A percentile compares a stretch with the other conserved stretches of the same genome.
Evolutionary conservation across 2,329 filamentous ascomycete genomes (phyloP).

Genomic region (Fusarium falciforme): DNA sequence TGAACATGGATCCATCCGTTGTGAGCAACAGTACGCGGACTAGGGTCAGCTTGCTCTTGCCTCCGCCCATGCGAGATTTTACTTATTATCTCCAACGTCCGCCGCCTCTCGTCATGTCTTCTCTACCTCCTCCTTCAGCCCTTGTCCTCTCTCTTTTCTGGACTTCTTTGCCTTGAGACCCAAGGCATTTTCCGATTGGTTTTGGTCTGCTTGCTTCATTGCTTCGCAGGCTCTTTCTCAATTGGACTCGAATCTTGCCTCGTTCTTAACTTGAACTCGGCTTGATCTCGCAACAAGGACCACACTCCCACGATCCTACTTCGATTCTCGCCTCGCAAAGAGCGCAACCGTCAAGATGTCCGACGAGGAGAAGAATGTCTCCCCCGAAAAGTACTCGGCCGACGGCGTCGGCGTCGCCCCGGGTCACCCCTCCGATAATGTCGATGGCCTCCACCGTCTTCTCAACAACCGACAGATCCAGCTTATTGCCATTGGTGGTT

Average conservation of each 20-base stretch:
- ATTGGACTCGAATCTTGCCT: slow-evolving; percentile 28
- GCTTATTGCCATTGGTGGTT: slow-evolving; percentile 68
- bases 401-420: slow-evolving; percentile 42
- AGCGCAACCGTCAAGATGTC: slow-evolving; percentile 36
- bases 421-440: slow-evolving; percentile 46
- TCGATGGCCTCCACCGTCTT: slow-evolving; percentile 57
- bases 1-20: background rate
- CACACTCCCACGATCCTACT: background rate
- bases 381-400: slow-evolving; percentile 29
- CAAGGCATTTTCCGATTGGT: slow-evolving; percentile 20
- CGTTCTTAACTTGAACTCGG: slow-evolving; percentile 8
- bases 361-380: slow-evolving; percentile 43
- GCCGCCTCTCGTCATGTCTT: slow-evolving; percentile 1
- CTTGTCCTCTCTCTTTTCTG: slow-evolving; percentile 8
- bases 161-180: slow-evolving; percentile 5
- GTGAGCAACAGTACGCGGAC: slow-evolving; percentile 13
- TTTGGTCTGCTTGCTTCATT: slow-evolving; percentile 39
- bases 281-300: slow-evolving; percentile 5
- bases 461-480: slow-evolving; percentile 68
- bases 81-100: slow-evolving; percentile 35
- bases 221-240: slow-evolving; percentile 32
- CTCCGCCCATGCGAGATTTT: slow-evolving; percentile 26
- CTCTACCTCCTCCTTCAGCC: slow-evolving; percentile 8
- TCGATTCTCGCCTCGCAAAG: slow-evolving; percentile 1
- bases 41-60: slow-evolving; percentile 12